Percentiles rank a stretch among this genome's conserved stretches.
phyloP scores from a whole-genome alignment of 2,329 filamentous ascomycete genomes.

The Venturiaceae sp. region DNA sequence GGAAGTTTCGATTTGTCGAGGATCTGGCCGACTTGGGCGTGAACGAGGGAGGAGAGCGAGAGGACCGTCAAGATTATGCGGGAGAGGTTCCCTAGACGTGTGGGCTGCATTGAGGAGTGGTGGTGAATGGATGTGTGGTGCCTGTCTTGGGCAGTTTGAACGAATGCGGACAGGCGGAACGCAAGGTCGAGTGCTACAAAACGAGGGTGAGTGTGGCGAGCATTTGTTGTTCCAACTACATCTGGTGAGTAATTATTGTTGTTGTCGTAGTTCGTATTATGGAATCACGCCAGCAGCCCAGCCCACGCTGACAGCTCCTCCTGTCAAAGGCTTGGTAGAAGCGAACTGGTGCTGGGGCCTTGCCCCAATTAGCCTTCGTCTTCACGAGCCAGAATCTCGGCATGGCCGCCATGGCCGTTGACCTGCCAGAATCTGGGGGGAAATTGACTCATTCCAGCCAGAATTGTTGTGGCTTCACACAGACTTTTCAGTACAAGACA shows the following conservation, averaged over 20 bases:
- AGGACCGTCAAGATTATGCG: background rate
- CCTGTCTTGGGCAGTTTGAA: background rate
- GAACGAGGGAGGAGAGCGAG: background rate
- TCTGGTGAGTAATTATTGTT: background rate
- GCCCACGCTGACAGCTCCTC: background rate
- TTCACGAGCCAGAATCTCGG: background rate
- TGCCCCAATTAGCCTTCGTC: background rate
- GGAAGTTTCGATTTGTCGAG: conserved; percentile 4
- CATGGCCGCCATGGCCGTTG: background rate
- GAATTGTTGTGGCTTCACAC: background rate
- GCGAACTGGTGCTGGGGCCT: background rate
- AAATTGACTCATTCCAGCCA: too few species aligned
- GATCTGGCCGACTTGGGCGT: conserved; percentile 3
- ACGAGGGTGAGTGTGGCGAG: background rate
- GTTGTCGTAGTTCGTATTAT: background rate
- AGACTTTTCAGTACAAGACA: background rate
- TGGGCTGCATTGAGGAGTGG: background rate
- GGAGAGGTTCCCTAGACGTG: background rate
- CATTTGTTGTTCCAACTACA: background rate
- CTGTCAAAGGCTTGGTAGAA: background rate
- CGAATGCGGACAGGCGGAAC: background rate
- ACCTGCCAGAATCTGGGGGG: too few species aligned
- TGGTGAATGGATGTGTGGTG: background rate
- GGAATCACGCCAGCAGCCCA: background rate
- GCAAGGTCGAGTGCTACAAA: background rate